Conservation (phyloP, 257 asterid species). For the Penstemon eatonii region DNA sequence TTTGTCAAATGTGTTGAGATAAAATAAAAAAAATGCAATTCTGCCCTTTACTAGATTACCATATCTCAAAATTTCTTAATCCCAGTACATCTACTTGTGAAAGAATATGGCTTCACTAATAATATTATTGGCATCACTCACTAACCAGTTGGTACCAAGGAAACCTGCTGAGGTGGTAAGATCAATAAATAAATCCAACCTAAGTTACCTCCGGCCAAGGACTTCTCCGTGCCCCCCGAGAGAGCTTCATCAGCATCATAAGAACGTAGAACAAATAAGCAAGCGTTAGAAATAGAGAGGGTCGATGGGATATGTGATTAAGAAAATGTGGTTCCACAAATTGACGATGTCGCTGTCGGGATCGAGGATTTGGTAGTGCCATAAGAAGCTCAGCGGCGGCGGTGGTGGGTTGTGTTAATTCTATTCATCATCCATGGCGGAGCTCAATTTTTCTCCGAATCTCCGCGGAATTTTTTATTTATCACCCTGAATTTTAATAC, state of each 20-base stretch:
- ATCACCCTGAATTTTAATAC: not conserved
- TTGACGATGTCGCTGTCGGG: constrained; percentile 91
- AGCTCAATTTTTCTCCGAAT: constrained; percentile 53
- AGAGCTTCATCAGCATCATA: constrained; percentile 73
- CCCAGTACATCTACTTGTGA: constrained; percentile 88
- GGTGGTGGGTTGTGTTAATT: constrained; percentile 42
- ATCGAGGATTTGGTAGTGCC: constrained; percentile 79
- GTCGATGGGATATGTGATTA: constrained; percentile 75
- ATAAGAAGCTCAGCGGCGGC: constrained; percentile 41
- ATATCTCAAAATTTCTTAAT: constrained; percentile 83
- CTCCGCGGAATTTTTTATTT: constrained; percentile 32
- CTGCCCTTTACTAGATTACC: constrained; percentile 5
- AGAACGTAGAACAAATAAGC: constrained; percentile 65
- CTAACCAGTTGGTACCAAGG: constrained; percentile 84
- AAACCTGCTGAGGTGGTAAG: constrained; percentile 57
- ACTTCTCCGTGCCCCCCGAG: no score
- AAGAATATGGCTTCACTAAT: constrained; percentile 56
- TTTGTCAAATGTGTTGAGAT: not conserved
- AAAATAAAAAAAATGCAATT: not conserved
- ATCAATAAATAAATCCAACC: constrained; percentile 67
- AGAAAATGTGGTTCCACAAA: constrained; percentile 82
- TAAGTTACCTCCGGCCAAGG: constrained; percentile 71
- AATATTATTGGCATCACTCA: constrained; percentile 75
- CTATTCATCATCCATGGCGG: constrained; percentile 99
- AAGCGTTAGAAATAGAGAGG: constrained; percentile 76